Evolutionary conservation across 1,284 basidiomycete genomes (phyloP), one percentile per base, ranked within the genome.

Genomic region (Malassezia nana): DNA sequence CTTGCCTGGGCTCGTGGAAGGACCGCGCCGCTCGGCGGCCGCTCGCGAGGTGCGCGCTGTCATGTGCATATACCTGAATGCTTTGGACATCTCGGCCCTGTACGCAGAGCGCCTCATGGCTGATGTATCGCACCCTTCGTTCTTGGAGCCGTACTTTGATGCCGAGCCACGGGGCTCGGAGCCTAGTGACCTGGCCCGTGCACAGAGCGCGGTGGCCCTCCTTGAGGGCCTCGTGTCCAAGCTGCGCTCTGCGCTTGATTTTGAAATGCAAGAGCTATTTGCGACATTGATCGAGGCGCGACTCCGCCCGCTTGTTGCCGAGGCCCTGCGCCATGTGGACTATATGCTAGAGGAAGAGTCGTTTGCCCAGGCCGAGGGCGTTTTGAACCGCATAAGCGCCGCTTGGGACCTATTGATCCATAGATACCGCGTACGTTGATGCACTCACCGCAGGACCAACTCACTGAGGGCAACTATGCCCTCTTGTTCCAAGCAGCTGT

Each of bases 251-350:
- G 22, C 46, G 25, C 20, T 58, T 2, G 72, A 91, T 84, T 79
- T 81, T 9, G 89, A 91, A 30, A 79, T 95, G 35, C 92, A 96
- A 63, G 88, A 91, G 66, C 78, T 96, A 20, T 96, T 96, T 78
- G 91, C 88, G 60, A 89, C 94, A 68, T 79, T 95, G 8, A 81
- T 91, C 52, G 81, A 89, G 22, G 88, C 91, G 0, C 84, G 84
- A 53, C 74, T 98, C 29, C 82, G 90, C 16, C 84, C 82, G 10
- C 78, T 98, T 42, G 79, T 96, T 32, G 75, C 82, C 4, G 92
- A 98, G 52, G 81, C 89, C 9, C 94, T 94, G 75, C 86, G 84
- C 66, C 90, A 92, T 57, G 80, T 89, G 2, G 82, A 83, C 4
- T 98, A 98, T 72, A 39, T 59, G 1, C 76, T 87, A 15, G 87